Evolutionary conservation across 176 grass and related monocot genomes (phyloP).

Genomic region (Oryza officinalis): DNA sequence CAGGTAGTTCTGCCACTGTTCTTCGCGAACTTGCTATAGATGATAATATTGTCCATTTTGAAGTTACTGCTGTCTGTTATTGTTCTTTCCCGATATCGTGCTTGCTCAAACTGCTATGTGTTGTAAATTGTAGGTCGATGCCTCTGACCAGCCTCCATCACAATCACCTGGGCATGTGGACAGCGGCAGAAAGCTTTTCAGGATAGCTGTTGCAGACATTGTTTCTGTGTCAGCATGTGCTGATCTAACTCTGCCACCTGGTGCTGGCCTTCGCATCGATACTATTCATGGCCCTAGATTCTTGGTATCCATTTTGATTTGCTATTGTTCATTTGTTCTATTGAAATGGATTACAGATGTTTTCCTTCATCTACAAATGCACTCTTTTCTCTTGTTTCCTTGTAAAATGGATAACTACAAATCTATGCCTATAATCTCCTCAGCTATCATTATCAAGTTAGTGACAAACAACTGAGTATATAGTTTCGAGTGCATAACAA

Average conservation of each 20-base stretch:
- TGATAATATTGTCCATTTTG: conserved; percentile 14
- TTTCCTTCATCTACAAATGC: neutral
- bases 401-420: neutral
- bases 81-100: conserved; percentile 1
- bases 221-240: conserved; percentile 76
- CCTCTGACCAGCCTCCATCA: conserved; percentile 53
- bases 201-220: conserved; percentile 76
- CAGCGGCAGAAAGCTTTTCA: conserved; percentile 58
- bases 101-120: conserved; percentile 4
- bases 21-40: conserved; percentile 2
- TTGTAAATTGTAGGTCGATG: conserved; percentile 54
- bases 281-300: conserved; percentile 79
- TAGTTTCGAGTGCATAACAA: conserved; percentile 6
- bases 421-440: neutral
- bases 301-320: conserved; percentile 59
- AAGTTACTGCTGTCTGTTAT: conserved; percentile 1
- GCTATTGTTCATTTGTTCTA: conserved; percentile 14
- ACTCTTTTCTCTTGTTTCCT: neutral
- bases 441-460: neutral
- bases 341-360: conserved; percentile 1
- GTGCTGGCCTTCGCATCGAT: conserved; percentile 81
- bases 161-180: conserved; percentile 47
- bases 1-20: conserved; percentile 54
- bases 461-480: neutral
- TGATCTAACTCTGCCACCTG: conserved; percentile 88